Conservation (phyloP, 352 stramenopile species). For the Phytophthora capsici region DNA sequence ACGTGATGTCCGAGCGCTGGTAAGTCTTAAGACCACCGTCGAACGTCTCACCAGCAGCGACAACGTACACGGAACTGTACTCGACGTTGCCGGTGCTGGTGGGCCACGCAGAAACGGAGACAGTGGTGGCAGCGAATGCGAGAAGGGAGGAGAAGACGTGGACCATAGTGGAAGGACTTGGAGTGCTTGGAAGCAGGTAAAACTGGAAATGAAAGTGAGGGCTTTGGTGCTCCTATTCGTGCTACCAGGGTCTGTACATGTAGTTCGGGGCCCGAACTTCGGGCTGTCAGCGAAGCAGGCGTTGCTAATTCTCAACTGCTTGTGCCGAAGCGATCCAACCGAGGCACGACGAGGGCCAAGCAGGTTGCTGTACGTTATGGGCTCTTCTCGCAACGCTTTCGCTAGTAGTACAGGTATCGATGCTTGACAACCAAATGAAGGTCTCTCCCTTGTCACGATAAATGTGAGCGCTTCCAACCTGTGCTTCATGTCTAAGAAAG, state of each 20-base stretch:
- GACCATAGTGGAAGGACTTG: constrained; percentile 21
- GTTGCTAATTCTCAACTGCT: constrained; percentile 4
- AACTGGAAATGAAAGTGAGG: constrained; percentile 24
- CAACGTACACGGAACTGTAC: constrained; percentile 40
- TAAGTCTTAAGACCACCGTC: constrained; percentile 49
- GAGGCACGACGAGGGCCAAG: neutral
- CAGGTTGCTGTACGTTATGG: neutral
- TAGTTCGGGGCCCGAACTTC: too few species aligned
- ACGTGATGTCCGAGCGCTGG: constrained; percentile 45
- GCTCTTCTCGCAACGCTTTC: constrained; percentile 19
- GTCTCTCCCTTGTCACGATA: constrained; percentile 1
- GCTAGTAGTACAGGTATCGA: constrained; percentile 13
- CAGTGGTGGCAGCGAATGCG: constrained; percentile 10
- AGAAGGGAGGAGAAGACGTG: constrained; percentile 29
- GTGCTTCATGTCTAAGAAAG: neutral
- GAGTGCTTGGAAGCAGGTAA: constrained; percentile 13
- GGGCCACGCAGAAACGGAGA: constrained; percentile 30
- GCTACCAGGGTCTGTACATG: neutral
- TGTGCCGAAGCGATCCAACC: constrained; percentile 9
- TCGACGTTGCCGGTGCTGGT: constrained; percentile 35
- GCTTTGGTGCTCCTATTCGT: constrained; percentile 8
- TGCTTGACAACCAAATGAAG: constrained; percentile 3
- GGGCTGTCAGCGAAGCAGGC: neutral
- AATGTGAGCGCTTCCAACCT: neutral
- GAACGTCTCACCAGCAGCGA: constrained; percentile 38